Evolutionary conservation across 2,329 filamentous ascomycete genomes (phyloP).

Genomic region (Penicillium polonicum): DNA sequence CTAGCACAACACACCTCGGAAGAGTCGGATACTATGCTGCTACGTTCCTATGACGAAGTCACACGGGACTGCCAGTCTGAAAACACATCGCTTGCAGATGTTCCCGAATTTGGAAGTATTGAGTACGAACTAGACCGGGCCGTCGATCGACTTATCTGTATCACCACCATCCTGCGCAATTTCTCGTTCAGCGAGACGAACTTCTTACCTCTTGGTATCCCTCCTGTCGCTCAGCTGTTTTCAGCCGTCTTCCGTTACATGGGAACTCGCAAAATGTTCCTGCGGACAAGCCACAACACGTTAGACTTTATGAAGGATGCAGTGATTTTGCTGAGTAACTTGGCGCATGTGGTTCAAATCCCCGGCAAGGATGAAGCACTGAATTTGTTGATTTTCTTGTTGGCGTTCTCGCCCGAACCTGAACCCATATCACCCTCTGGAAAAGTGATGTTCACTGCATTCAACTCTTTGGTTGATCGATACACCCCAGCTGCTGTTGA

Average conservation of each 20-base stretch:
- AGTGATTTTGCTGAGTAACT: constrained; percentile 84
- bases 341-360: constrained; percentile 75
- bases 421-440: constrained; percentile 59
- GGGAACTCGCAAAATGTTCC: constrained; percentile 82
- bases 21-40: constrained; percentile 79
- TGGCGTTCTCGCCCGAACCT: constrained; percentile 84
- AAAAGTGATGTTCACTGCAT: constrained; percentile 72
- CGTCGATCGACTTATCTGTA: constrained; percentile 81
- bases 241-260: constrained; percentile 81
- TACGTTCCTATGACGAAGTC: constrained; percentile 85
- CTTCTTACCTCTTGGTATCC: constrained; percentile 70
- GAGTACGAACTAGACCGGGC: constrained; percentile 83
- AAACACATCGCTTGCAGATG: constrained; percentile 67
- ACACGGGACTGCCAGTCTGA: constrained; percentile 75
- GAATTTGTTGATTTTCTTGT: constrained; percentile 80
- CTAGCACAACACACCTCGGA: constrained; percentile 83
- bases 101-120: constrained; percentile 69
- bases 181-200: constrained; percentile 84
- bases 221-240: constrained; percentile 77
- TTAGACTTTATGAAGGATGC: constrained; percentile 97
- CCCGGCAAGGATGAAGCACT: constrained; percentile 83
- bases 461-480: constrained; percentile 76
- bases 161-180: constrained; percentile 90
- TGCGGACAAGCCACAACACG: constrained; percentile 79
- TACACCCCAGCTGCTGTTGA: constrained; percentile 91